Conservation (phyloP, 805 yeast genomes). For the Pichia scutulata region DNA sequence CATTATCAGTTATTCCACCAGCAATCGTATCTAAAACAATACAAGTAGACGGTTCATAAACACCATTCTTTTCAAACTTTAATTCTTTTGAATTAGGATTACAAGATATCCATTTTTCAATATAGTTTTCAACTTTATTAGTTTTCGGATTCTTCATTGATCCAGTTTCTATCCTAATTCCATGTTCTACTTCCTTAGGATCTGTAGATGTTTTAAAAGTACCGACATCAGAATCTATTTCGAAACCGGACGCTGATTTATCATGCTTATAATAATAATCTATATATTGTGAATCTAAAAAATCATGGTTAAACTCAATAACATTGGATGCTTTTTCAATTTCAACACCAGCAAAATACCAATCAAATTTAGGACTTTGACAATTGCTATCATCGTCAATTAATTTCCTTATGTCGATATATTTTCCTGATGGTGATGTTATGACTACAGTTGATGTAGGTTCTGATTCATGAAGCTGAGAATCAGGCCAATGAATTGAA, state of each 20-base stretch:
- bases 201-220: not conserved
- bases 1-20: constrained; percentile 7
- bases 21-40: constrained; percentile 18
- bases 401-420: constrained; percentile 40
- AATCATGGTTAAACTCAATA: constrained; percentile 34
- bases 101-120: constrained; percentile 49
- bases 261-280: constrained; percentile 8
- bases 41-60: constrained; percentile 5
- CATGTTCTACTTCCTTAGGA: constrained; percentile 22
- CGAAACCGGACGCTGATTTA: not conserved
- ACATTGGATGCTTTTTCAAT: constrained; percentile 28
- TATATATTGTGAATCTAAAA: constrained; percentile 35
- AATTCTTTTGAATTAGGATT: constrained; percentile 25
- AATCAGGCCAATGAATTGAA: constrained; percentile 41
- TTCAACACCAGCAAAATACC: constrained; percentile 51
- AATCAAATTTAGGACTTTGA: constrained; percentile 45
- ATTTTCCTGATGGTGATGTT: constrained; percentile 35
- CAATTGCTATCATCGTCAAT: constrained; percentile 9
- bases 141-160: constrained; percentile 40
- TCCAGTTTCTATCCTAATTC: constrained; percentile 44
- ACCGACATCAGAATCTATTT: constrained; percentile 11
- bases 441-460: constrained; percentile 42
- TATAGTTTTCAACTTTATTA: constrained; percentile 35
- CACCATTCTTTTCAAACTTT: constrained; percentile 24
- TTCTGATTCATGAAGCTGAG: constrained; percentile 35